Percentiles rank a stretch among this genome's conserved stretches.
These are phyloP conservation scores for Orbilia ellipsospora DNA, from an alignment of 2,329 filamentous ascomycete genomes.

Conservation along the genomic window DNA sequence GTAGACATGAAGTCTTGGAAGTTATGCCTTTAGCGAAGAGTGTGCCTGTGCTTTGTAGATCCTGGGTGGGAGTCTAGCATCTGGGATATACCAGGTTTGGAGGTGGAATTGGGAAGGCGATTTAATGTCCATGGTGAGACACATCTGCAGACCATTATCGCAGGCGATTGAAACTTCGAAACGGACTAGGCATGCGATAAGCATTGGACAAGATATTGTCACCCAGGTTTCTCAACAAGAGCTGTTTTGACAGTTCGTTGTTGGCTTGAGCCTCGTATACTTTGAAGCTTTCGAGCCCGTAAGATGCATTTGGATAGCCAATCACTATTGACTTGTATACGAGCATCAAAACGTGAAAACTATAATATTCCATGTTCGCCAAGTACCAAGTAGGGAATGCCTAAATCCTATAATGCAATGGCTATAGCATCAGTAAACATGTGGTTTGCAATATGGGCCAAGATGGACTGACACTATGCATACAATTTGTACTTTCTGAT, in stretches of 20 bases:
- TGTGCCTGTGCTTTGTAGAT: too few relatives aligned
- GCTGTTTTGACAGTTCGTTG: not conserved
- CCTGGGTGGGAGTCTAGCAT: not conserved
- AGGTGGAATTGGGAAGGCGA: constrained; percentile 36
- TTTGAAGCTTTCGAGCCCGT: constrained; percentile 1
- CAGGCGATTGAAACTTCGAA: constrained; percentile 2
- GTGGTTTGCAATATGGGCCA: too few relatives aligned
- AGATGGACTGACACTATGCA: too few relatives aligned
- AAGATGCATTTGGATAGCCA: too few relatives aligned
- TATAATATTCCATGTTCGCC: too few relatives aligned
- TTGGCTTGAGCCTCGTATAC: constrained; percentile 30
- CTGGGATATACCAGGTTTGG: constrained; percentile 13
- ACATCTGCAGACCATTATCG: constrained; percentile 7
- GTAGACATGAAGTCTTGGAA: constrained; percentile 1
- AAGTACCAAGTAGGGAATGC: too few relatives aligned
- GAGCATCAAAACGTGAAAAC: too few relatives aligned
- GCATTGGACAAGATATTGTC: not conserved
- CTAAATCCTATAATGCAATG: too few relatives aligned
- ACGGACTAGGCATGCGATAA: constrained; percentile 1
- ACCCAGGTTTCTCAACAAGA: too few relatives aligned
- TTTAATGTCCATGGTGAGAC: constrained; percentile 32
- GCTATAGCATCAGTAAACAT: too few relatives aligned
- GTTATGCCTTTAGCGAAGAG: not conserved
- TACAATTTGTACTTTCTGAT: too few relatives aligned
- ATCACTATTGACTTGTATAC: too few relatives aligned